Evolutionary conservation across 1,139 yeast species (phyloP), one percentile per base, ranked within the genome.

Genomic region (Meyerozyma elateridarum): DNA sequence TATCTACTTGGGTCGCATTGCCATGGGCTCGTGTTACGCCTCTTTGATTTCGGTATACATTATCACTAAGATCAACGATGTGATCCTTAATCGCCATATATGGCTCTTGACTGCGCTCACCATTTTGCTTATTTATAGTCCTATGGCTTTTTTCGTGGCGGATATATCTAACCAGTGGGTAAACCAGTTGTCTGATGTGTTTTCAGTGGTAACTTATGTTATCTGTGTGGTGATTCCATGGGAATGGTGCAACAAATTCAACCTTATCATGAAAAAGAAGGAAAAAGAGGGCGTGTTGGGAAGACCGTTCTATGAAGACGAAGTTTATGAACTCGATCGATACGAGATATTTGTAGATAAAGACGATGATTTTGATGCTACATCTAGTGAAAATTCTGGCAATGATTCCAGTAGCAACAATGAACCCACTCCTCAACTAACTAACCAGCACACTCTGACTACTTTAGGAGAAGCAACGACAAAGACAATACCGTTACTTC

Each of bases 241-340:
- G 94, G 93, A 82, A 54, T 85, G 95, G 94, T 74, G 85, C 39
- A 87, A 84, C 49, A 69, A 85, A 39, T 71, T 81, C 33, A 73
- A 73, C 37, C 59, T 70, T 9, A 59, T 79, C 18, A 81, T 80
- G 59, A 73, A 73, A 43, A 68, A 67, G n/a, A 73, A 73, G 39
- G 94, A 85, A 45, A 78, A 79, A 33, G 80, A 77, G 36, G 94
- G 95, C 1, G 77, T 87, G 2, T 57, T 87, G 32, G 96, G 96
- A 0, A 63, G 95, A 40, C 76, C 80, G 22, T 73, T 83, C 29
- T 83, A 78, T 50, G 91, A 82, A 40, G 93, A 84, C 38, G 85
- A 79, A 39, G 34, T 65, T 13, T 66, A 65, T 36, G 72, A 65
- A 38, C 51, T 66, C 8, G 73, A 70, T 34, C 45, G 70, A 17